A percentile compares a stretch with the other conserved stretches of the same genome.
Conservation (phyloP, 805 yeast genomes). For the Cyberlindnera galapagoensis region DNA sequence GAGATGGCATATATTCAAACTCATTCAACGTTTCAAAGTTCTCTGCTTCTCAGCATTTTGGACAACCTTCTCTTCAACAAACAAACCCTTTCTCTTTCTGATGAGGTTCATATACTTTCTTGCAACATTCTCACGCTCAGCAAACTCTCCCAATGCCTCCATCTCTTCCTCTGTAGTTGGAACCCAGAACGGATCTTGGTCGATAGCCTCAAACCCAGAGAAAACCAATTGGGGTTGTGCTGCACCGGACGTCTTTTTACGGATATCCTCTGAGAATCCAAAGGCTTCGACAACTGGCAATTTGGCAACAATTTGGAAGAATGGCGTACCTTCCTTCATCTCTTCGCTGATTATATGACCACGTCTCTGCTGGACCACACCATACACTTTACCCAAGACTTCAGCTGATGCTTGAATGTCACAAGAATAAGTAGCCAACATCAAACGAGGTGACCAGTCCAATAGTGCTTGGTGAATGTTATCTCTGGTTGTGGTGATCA, state of each 20-base stretch:
- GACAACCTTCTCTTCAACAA: constrained; percentile 84
- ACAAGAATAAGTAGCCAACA: constrained; percentile 89
- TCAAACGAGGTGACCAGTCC: constrained; percentile 82
- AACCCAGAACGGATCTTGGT: constrained; percentile 97
- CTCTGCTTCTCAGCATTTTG: constrained; percentile 93
- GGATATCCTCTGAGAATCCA: constrained; percentile 91
- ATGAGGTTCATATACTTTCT: constrained; percentile 77
- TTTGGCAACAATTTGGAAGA: constrained; percentile 77
- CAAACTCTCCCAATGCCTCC: constrained; percentile 87
- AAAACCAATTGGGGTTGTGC: constrained; percentile 95
- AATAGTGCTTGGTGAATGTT: constrained; percentile 63
- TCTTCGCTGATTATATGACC: constrained; percentile 88
- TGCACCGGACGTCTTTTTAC: constrained; percentile 92
- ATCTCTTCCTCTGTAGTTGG: constrained; percentile 96
- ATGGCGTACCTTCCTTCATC: constrained; percentile 97
- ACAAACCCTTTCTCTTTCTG: constrained; percentile 81
- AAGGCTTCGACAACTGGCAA: constrained; percentile 95
- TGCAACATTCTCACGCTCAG: constrained; percentile 90
- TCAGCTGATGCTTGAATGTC: constrained; percentile 95
- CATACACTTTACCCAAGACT: constrained; percentile 91
- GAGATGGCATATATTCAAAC: not conserved
- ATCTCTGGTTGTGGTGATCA: constrained; percentile 68
- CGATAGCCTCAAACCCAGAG: constrained; percentile 79
- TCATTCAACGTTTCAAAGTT: constrained; percentile 67
- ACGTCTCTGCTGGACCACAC: constrained; percentile 82